Conservation (phyloP, 2,329 filamentous ascomycete genomes). For the Ceratocystis eucalypticola region DNA sequence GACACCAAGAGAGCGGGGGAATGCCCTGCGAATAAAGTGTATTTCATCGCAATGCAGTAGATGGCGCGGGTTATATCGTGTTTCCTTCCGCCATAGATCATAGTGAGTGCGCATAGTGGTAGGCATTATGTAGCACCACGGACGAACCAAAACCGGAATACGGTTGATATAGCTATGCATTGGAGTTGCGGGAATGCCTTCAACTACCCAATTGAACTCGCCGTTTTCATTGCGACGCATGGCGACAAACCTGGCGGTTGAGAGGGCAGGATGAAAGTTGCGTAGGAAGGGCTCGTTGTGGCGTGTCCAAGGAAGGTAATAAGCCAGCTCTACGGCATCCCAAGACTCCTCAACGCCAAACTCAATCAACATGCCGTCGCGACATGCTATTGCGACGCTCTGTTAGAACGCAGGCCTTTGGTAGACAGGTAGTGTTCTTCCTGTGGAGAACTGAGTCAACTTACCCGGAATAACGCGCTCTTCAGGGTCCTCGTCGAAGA, state of each 20-base stretch:
- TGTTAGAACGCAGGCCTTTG: neutral
- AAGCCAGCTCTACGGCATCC: neutral
- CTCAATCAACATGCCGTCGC: neutral
- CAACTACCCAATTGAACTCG: neutral
- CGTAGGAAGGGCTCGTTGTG: neutral
- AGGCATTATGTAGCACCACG: conserved; percentile 14
- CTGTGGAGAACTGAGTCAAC: neutral
- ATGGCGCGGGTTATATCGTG: neutral
- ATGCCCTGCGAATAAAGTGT: neutral
- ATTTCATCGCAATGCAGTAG: conserved; percentile 8
- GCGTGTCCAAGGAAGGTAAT: neutral
- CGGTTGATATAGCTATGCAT: neutral
- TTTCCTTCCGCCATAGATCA: conserved; percentile 10
- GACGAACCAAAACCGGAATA: conserved; percentile 8
- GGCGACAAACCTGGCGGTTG: neutral
- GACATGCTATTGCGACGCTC: neutral
- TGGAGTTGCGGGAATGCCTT: conserved; percentile 3
- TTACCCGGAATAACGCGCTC: conserved; percentile 10
- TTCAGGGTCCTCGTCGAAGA: conserved; percentile 4
- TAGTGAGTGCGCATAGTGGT: neutral
- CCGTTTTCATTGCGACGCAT: conserved; percentile 7
- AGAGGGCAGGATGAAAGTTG: conserved; percentile 8
- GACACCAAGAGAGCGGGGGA: conserved; percentile 6
- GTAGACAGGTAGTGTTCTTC: too few relatives aligned
- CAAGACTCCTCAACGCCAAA: neutral